phyloP scores from a whole-genome alignment of 129 eudicot genomes.

The Glebionis coronaria region DNA sequence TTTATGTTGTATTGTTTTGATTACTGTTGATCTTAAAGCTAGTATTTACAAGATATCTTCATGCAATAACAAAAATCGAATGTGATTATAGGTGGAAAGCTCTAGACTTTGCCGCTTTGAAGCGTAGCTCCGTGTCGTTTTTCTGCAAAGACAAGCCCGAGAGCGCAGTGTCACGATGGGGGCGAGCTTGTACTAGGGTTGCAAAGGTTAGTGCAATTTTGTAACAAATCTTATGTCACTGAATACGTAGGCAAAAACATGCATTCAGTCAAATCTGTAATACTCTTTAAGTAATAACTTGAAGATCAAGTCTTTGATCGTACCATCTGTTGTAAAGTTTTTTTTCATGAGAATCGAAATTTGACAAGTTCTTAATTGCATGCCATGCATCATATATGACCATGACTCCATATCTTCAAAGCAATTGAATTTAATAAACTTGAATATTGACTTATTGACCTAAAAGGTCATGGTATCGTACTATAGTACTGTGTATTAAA shows the following conservation, averaged over 20 bases:
- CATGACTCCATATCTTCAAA: conserved; percentile 11
- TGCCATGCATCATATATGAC: conserved; percentile 21
- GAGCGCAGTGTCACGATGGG: conserved; percentile 77
- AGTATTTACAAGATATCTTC: neutral
- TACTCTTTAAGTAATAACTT: neutral
- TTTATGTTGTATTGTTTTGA: too few species aligned
- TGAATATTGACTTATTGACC: conserved; percentile 32
- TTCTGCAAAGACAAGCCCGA: conserved; percentile 54
- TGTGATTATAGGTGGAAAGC: conserved; percentile 70
- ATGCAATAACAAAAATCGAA: too few species aligned
- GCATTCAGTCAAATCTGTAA: neutral
- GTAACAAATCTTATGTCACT: too few species aligned
- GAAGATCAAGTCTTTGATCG: neutral
- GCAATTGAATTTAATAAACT: conserved; percentile 22
- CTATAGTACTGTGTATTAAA: neutral
- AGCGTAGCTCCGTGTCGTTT: conserved; percentile 60
- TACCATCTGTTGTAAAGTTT: neutral
- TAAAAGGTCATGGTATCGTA: neutral
- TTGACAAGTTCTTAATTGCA: conserved; percentile 32
- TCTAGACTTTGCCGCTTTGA: conserved; percentile 55
- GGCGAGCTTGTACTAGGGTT: conserved; percentile 69
- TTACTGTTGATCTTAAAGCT: too few species aligned
- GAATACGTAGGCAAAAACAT: conserved; percentile 18
- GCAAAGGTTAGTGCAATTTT: conserved; percentile 66
- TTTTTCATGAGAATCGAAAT: neutral